These are phyloP conservation scores for Ophiostoma australiae DNA, from an alignment of 2,329 filamentous ascomycete genomes.

Conservation along the genomic window DNA sequence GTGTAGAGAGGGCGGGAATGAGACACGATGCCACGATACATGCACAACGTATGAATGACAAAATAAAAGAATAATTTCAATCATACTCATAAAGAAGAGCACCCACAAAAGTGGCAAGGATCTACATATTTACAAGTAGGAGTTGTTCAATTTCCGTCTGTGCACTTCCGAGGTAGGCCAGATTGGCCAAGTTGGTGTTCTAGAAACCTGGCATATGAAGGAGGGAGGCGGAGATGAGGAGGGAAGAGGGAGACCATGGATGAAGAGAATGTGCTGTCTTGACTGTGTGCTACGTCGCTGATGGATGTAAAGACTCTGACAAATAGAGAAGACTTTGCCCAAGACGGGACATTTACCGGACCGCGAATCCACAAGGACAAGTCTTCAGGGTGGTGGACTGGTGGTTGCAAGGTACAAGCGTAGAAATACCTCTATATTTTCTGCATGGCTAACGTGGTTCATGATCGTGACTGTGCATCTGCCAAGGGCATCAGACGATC, in stretches of 20 bases:
- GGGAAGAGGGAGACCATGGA: neutral
- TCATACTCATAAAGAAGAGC: neutral
- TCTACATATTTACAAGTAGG: neutral
- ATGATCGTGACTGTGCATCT: neutral
- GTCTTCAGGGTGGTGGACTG: neutral
- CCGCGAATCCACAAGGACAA: neutral
- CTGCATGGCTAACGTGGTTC: neutral
- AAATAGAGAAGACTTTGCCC: neutral
- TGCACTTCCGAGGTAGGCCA: neutral
- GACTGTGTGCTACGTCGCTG: neutral
- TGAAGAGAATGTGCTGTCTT: neutral
- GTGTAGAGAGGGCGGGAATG: neutral
- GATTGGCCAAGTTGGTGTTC: neutral
- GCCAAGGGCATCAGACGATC: neutral
- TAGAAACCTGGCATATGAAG: constrained; percentile 4
- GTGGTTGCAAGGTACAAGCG: neutral
- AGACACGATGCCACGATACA: neutral
- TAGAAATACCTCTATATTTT: neutral
- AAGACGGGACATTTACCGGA: neutral
- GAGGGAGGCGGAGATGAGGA: neutral
- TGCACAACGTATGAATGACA: neutral
- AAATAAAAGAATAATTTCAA: neutral
- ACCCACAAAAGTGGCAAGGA: neutral
- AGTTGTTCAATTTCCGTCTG: neutral
- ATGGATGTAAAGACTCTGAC: neutral